These are phyloP conservation scores for Lepidium sativum DNA, from an alignment of 345 rosid genomes.

Conservation along the genomic window DNA sequence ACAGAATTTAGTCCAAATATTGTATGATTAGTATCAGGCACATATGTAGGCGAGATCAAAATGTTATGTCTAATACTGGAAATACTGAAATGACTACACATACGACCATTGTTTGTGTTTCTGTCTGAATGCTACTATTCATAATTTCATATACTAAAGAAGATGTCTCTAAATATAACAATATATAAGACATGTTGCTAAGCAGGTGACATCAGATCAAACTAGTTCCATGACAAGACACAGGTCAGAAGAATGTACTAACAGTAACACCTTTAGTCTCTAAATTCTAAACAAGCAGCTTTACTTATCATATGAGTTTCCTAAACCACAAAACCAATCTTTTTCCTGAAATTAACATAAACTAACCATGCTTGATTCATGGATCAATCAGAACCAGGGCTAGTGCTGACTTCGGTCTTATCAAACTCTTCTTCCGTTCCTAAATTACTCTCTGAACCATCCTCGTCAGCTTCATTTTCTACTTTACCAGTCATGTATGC, in stretches of 20 bases:
- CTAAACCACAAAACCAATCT: neutral
- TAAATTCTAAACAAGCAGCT: conserved; percentile 2
- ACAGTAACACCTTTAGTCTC: conserved; percentile 7
- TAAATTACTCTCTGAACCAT: neutral
- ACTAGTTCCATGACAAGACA: conserved; percentile 13
- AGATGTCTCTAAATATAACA: neutral
- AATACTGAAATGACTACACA: neutral
- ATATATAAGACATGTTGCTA: neutral
- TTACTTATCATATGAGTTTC: neutral
- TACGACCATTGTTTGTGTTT: neutral
- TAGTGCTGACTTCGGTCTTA: neutral
- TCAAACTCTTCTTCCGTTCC: neutral
- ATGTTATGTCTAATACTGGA: neutral
- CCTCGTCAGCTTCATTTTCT: neutral
- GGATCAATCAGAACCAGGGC: neutral
- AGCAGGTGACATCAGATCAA: conserved; percentile 1
- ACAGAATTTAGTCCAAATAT: neutral
- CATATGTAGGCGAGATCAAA: neutral
- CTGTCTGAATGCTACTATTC: neutral
- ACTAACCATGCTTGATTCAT: neutral
- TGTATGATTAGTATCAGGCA: neutral
- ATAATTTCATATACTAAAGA: neutral
- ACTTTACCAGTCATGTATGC: neutral
- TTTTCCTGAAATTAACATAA: neutral
- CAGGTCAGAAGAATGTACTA: conserved; percentile 10